Evolutionary conservation across 139 green algal species (phyloP), one percentile per base, ranked within the genome.

Genomic region (Micractinium sp.): DNA sequence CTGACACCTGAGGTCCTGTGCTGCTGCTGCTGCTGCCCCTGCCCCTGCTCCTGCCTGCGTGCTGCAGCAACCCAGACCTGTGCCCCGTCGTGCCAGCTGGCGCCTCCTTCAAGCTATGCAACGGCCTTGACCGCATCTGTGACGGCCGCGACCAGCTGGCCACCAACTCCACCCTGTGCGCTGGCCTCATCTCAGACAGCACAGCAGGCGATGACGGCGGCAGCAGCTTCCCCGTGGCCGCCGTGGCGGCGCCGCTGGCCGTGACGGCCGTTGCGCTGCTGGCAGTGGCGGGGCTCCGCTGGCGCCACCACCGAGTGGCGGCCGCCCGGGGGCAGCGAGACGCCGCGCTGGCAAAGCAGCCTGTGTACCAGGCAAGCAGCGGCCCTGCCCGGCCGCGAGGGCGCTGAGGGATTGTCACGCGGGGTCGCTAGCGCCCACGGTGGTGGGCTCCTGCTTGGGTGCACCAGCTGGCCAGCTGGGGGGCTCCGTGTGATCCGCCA

Each of bases 1-100:
- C 47, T 56, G 47, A 56, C 47, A 56, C 47, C 47, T 16, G 47
- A 5, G 7, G 47, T 5, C 9, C 47, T 56, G 47, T 56, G 47
- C n/a, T n/a, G n/a, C n/a, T n/a, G 47, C 47, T 56, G 47, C 47
- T 56, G 47, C 47, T 56, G 5, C 9, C 7, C 47, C 47, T 56
- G 47, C 47, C 47, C 47, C 47, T 56, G 47, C 47, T n/a, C n/a
- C 5, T 56, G 47, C 47, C 47, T 9, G 47, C 47, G 9, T 56
- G 47, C 47, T 56, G 47, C 47, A 56, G 86, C 56, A 92, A 92
- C 86, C 35, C 41, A 3, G 27, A 36, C 25, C 53, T 92, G 31
- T 92, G 90, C 69, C n/a, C n/a, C 15, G 4, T 33, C 4, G n/a
- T 61, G 39, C 89, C 90, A 14, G 14, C 3, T 31, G 73, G 39